Evolutionary conservation across 139 green algal genomes (phyloP).

Genomic region (Tetratostichococcus sp.): DNA sequence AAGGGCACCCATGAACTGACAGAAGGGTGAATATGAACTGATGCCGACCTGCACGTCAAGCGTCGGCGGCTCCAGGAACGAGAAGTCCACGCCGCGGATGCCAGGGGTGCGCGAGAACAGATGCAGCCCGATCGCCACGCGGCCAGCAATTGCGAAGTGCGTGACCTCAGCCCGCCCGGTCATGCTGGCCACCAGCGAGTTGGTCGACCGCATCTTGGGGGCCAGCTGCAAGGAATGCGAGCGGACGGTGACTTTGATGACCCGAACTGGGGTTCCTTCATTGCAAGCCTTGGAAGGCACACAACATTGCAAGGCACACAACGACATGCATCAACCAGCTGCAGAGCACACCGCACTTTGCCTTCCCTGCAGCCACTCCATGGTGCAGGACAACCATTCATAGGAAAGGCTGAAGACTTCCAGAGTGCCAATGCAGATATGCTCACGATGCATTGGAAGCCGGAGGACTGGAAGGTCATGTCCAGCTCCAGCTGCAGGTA

Average conservation of each 20-base stretch:
- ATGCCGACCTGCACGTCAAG: slow-evolving; percentile 7
- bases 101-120: slow-evolving; percentile 19
- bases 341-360: too few relatives aligned
- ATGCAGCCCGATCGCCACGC: slow-evolving; percentile 11
- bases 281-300: too few relatives aligned
- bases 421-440: too few relatives aligned
- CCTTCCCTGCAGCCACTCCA: too few relatives aligned
- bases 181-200: slow-evolving; percentile 6
- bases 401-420: too few relatives aligned
- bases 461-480: slow-evolving; percentile 16
- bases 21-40: too few relatives aligned
- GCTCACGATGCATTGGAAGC: slow-evolving; percentile 16
- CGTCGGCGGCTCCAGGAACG: slow-evolving; percentile 8
- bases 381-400: too few relatives aligned
- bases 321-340: background rate
- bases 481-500: slow-evolving; percentile 23
- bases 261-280: too few relatives aligned
- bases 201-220: slow-evolving; percentile 9
- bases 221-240: slow-evolving; percentile 14
- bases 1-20: too few relatives aligned
- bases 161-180: slow-evolving; percentile 15
- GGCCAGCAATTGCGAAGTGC: slow-evolving; percentile 8
- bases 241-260: too few relatives aligned
- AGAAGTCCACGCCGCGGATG: slow-evolving; percentile 15
- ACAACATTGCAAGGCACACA: too few relatives aligned